Evolutionary conservation across 805 yeast genomes (phyloP), one percentile per base, ranked within the genome.

Genomic region (Candida montana): DNA sequence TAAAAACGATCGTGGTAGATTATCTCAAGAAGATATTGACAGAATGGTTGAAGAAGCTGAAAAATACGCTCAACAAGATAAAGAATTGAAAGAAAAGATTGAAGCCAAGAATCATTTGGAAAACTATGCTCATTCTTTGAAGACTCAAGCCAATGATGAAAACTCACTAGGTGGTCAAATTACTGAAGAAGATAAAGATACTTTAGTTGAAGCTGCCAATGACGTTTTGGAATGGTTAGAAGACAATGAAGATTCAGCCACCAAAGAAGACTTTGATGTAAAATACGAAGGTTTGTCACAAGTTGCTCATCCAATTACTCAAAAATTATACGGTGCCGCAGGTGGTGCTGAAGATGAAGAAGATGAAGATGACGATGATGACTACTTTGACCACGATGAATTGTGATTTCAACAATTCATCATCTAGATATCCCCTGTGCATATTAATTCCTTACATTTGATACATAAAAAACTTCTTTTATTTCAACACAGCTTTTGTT

Each of bases 21-120:
- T 89, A 60, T 75, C 91, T 20, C 83, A 87, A 72, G 96, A 90
- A 49, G 96, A 89, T 50, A 90, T 91, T 58, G 97, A 91, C 58
- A 87, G 91, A 71, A 91, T 91, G 96, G 96, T 91, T 50, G 93
- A 81, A 61, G 98, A 91, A 63, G 97, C 97, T 55, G 98, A 89
- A 69, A 83, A 85, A 71, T 91, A 71, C 59, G 95, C 95, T 52
- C 88, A 85, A 57, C 95, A 89, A 67, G 98, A 91, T 68, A 82
- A 81, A 54, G 81, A 77, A 55, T 74, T 87, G 47, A 84, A 90
- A 62, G 77, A 77, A 47, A 86, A 86, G 75, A 81, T 91, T 57
- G 95, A 84, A 71, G 80, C 95, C 48, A 86, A 88, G 74, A 90
- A 88, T 70, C 71, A 75, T 35, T 75, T 90, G 51, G 97, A 90